A percentile compares a stretch with the other conserved stretches of the same genome.
These are phyloP conservation scores for Neopestalotiopsis rosae DNA, from an alignment of 2,329 filamentous ascomycete genomes.

Conservation along the genomic window DNA sequence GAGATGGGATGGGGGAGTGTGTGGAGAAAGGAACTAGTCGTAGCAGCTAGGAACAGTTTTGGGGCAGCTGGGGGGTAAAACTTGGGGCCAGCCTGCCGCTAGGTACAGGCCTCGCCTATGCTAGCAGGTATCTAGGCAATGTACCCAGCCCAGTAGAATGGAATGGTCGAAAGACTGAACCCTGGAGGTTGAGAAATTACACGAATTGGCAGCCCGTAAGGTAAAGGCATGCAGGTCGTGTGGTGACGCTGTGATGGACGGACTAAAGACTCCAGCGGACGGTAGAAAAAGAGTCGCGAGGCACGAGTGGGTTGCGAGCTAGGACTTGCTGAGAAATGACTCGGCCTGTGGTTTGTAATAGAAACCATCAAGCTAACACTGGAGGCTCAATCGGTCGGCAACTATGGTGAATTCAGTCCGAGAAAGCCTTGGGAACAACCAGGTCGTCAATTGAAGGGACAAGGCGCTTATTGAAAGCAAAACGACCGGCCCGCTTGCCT, in stretches of 20 bases:
- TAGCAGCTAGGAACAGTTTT: not conserved
- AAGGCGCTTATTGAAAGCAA: not conserved
- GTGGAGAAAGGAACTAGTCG: not conserved
- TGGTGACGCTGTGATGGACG: not conserved
- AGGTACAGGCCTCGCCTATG: not conserved
- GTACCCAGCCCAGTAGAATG: not conserved
- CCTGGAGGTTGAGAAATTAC: not conserved
- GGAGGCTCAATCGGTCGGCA: not conserved
- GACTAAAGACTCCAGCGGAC: not conserved
- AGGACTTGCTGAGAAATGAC: not conserved
- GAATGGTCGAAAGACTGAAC: not conserved
- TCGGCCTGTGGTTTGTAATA: not conserved
- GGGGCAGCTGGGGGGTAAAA: constrained; percentile 4
- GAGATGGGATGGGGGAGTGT: not conserved
- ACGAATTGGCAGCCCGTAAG: not conserved
- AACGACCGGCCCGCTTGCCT: not conserved
- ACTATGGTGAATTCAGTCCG: not conserved
- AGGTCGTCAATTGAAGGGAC: not conserved
- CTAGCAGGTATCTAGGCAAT: not conserved
- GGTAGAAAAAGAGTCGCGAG: not conserved
- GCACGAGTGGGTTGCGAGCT: not conserved
- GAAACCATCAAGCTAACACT: not conserved
- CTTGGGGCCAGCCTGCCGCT: constrained; percentile 1
- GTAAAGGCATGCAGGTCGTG: not conserved
- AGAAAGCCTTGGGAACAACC: not conserved